A percentile compares a stretch with the other conserved stretches of the same genome.
These are phyloP conservation scores for Ceratocystis variospora DNA, from an alignment of 2,329 filamentous ascomycete genomes.

Conservation along the genomic window DNA sequence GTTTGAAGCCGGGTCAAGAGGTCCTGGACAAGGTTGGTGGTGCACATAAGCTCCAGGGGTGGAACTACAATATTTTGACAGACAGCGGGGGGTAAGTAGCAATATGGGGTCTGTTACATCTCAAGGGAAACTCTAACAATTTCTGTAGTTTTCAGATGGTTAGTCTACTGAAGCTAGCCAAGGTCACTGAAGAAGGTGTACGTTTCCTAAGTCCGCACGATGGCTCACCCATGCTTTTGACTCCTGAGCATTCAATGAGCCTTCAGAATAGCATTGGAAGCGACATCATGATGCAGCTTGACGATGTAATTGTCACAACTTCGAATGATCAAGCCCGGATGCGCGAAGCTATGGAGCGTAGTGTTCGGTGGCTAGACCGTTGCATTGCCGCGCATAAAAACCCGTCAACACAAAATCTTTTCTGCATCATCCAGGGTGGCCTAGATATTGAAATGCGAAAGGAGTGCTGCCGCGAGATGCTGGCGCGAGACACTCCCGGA, in stretches of 20 bases:
- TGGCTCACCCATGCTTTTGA: constrained; percentile 88
- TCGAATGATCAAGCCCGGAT: constrained; percentile 80
- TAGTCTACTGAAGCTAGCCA: constrained; percentile 80
- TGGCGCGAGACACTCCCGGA: constrained; percentile 78
- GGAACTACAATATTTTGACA: constrained; percentile 89
- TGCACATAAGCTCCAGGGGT: constrained; percentile 87
- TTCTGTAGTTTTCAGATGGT: constrained; percentile 90
- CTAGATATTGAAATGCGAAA: constrained; percentile 74
- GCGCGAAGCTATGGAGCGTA: constrained; percentile 87
- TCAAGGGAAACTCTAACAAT: constrained; percentile 4
- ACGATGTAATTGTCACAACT: constrained; percentile 94
- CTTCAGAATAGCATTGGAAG: constrained; percentile 95
- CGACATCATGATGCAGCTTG: constrained; percentile 98
- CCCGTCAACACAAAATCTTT: constrained; percentile 74
- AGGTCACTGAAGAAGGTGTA: constrained; percentile 89
- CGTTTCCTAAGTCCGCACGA: constrained; percentile 94
- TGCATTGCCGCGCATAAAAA: constrained; percentile 84
- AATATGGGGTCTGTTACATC: background rate
- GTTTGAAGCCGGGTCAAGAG: constrained; percentile 84
- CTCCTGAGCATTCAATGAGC: constrained; percentile 90
- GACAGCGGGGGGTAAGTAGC: constrained; percentile 51
- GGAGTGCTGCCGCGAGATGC: constrained; percentile 77
- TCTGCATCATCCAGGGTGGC: constrained; percentile 97
- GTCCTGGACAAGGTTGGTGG: constrained; percentile 78
- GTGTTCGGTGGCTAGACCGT: constrained; percentile 87